These are phyloP conservation scores for Tolypocladium pustulatum DNA, from an alignment of 2,329 filamentous ascomycete species.

Conservation along the genomic window DNA sequence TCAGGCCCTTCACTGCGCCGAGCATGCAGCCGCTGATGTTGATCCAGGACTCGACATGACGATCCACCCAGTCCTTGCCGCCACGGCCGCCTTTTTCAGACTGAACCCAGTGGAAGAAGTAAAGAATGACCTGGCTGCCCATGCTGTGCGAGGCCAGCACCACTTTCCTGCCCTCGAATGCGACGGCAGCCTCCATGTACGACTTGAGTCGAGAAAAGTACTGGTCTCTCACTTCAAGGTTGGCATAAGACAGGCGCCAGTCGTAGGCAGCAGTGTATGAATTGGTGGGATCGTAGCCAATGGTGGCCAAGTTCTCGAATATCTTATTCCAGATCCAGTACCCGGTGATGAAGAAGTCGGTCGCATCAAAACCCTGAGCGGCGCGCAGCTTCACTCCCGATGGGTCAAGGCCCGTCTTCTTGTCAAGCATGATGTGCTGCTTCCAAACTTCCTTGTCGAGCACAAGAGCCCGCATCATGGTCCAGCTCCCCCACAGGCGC, in stretches of 20 bases:
- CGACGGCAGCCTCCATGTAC: constrained; percentile 75
- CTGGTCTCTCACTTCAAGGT: constrained; percentile 81
- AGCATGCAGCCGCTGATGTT: constrained; percentile 98
- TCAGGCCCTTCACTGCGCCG: constrained; percentile 81
- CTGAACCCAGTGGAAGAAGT: constrained; percentile 73
- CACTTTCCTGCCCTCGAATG: constrained; percentile 66
- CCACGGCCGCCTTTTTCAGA: constrained; percentile 67
- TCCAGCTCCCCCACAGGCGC: constrained; percentile 95
- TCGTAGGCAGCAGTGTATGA: constrained; percentile 68
- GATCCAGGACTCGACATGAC: constrained; percentile 87
- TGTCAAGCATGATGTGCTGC: constrained; percentile 92
- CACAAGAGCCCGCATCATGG: constrained; percentile 93
- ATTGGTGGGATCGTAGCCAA: constrained; percentile 85
- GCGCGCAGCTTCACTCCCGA: constrained; percentile 82
- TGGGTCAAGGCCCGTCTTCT: constrained; percentile 80
- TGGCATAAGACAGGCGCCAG: constrained; percentile 84
- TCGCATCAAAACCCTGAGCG: constrained; percentile 93
- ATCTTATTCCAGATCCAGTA: constrained; percentile 99
- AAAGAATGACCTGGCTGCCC: constrained; percentile 91
- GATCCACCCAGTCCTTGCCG: constrained; percentile 81
- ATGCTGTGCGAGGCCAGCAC: constrained; percentile 91
- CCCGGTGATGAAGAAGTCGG: constrained; percentile 82
- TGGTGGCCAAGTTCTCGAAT: constrained; percentile 87
- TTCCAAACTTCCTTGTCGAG: constrained; percentile 94
- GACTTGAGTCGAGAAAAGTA: constrained; percentile 88